Evolutionary conservation across 495 filamentous ascomycete genomes (phyloP).

Genomic region (Sabuloglossum arenarium): DNA sequence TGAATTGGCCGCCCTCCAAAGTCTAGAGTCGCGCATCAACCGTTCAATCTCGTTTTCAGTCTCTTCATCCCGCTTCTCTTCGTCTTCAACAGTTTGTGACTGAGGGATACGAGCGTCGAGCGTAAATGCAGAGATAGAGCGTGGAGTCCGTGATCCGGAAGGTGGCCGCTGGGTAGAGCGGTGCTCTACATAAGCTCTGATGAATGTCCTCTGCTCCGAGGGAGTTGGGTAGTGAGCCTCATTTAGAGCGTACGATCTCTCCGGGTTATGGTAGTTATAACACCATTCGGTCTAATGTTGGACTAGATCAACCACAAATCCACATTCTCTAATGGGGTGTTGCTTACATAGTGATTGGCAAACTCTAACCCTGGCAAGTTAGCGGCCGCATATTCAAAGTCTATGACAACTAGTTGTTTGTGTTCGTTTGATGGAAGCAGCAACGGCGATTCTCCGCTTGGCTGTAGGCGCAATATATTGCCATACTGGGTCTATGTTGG

Average conservation of each 20-base stretch:
- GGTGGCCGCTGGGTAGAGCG: slow-evolving; percentile 30
- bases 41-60: slow-evolving; percentile 40
- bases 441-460: slow-evolving; percentile 66
- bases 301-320: not conserved
- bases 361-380: slow-evolving; percentile 81
- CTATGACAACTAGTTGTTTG: slow-evolving; percentile 89
- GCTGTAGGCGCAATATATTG: slow-evolving; percentile 81
- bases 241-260: slow-evolving; percentile 41
- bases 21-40: slow-evolving; percentile 51
- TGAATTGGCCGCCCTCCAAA: slow-evolving; percentile 74
- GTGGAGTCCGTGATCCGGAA: slow-evolving; percentile 10
- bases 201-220: slow-evolving; percentile 66
- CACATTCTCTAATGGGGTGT: not conserved
- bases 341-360: slow-evolving; percentile 80
- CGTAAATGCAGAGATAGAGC: slow-evolving; percentile 36
- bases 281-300: slow-evolving; percentile 63
- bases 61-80: slow-evolving; percentile 33
- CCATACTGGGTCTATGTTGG: slow-evolving; percentile 75
- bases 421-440: slow-evolving; percentile 78
- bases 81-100: slow-evolving; percentile 27
- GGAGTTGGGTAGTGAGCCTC: slow-evolving; percentile 49
- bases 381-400: slow-evolving; percentile 93
- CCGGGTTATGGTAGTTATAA: slow-evolving; percentile 77
- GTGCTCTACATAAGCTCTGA: slow-evolving; percentile 74
- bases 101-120: slow-evolving; percentile 45